phyloP scores from a whole-genome alignment of 2,329 filamentous ascomycete genomes.

The Mycosphaerella sp. region DNA sequence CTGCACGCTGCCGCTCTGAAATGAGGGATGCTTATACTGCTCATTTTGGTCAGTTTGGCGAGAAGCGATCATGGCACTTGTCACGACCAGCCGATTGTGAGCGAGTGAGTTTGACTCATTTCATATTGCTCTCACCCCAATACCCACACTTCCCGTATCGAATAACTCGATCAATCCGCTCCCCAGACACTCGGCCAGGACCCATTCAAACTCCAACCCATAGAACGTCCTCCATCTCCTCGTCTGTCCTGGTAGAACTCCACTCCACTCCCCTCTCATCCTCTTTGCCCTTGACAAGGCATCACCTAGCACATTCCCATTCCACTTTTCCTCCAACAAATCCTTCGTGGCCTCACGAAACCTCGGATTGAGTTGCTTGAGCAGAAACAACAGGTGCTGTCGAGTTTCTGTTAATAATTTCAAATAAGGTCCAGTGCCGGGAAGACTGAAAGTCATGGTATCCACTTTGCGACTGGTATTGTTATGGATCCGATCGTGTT shows the following conservation, averaged over 20 bases:
- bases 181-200: constrained; percentile 64
- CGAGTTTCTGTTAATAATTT: constrained; percentile 58
- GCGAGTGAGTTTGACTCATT: background rate
- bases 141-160: constrained; percentile 66
- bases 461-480: background rate
- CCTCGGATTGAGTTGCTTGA: constrained; percentile 50
- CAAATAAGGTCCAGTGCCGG: constrained; percentile 60
- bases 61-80: too few relatives aligned
- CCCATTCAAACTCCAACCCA: constrained; percentile 64
- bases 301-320: constrained; percentile 55
- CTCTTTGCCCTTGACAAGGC: constrained; percentile 44
- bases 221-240: constrained; percentile 65
- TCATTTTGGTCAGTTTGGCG: too few relatives aligned
- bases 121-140: constrained; percentile 44
- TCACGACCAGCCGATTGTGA: background rate
- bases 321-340: constrained; percentile 61
- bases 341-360: constrained; percentile 58
- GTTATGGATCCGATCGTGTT: constrained; percentile 23
- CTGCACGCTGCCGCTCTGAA: too few relatives aligned
- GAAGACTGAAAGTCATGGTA: constrained; percentile 54
- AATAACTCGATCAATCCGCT: constrained; percentile 66
- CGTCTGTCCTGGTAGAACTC: constrained; percentile 55
- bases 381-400: constrained; percentile 53
- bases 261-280: constrained; percentile 50
- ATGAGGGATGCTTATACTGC: too few relatives aligned